Percentiles rank a stretch among this genome's conserved stretches.
phyloP scores from a whole-genome alignment of 164 flowering plant species.

The Houttuynia cordata region DNA sequence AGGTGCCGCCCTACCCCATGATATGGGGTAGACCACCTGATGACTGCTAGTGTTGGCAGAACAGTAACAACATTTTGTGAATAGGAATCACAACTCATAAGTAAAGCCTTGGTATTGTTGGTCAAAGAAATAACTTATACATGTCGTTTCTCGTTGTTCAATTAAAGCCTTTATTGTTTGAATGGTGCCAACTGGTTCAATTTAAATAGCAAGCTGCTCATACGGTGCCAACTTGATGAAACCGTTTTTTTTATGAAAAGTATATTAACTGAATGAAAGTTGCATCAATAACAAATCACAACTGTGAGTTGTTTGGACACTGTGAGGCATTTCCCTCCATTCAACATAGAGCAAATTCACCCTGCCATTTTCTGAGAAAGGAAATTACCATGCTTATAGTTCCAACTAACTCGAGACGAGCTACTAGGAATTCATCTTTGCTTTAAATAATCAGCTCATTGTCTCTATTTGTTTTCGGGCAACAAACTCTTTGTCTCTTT shows the following conservation, averaged over 20 bases:
- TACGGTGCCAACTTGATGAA: constrained; percentile 66
- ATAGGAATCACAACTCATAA: too few relatives aligned
- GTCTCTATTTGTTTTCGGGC: too few relatives aligned
- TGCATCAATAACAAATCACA: constrained; percentile 4
- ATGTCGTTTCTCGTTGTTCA: constrained; percentile 73
- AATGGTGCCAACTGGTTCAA: constrained; percentile 58
- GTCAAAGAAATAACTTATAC: too few relatives aligned
- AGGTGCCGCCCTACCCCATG: too few relatives aligned
- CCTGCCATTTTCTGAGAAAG: constrained; percentile 75
- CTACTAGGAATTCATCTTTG: constrained; percentile 41
- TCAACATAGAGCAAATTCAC: too few relatives aligned
- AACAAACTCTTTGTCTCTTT: constrained; percentile 64
- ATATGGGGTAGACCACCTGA: too few relatives aligned
- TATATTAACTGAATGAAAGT: constrained; percentile 48
- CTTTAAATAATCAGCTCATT: constrained; percentile 71
- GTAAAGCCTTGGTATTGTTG: too few relatives aligned
- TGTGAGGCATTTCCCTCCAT: too few relatives aligned
- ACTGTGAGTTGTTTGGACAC: neutral
- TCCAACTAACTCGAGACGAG: constrained; percentile 23
- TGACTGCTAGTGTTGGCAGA: too few relatives aligned
- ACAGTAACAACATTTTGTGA: too few relatives aligned
- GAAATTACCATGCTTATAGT: constrained; percentile 53
- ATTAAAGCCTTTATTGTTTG: constrained; percentile 59
- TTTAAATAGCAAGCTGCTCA: constrained; percentile 74
- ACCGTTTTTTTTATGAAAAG: constrained; percentile 41